A percentile compares a stretch with the other conserved stretches of the same genome.
phyloP scores from a whole-genome alignment of 768 basidiomycete species.

The Coprinopsis sp. region DNA sequence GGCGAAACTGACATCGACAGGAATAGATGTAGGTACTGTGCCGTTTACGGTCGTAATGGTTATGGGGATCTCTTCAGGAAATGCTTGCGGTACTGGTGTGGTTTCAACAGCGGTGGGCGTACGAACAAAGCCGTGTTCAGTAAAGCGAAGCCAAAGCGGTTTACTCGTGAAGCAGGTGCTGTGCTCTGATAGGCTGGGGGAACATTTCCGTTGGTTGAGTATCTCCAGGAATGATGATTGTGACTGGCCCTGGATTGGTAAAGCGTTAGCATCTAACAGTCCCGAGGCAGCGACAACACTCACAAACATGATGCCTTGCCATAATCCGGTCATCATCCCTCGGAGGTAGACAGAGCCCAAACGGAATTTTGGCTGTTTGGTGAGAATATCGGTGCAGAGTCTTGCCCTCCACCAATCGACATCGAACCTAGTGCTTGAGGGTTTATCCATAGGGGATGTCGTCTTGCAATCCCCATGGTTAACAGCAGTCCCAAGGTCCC shows the following conservation, averaged over 20 bases:
- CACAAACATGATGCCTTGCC: conserved; percentile 62
- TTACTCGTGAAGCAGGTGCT: conserved; percentile 3
- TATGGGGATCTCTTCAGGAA: too few relatives aligned
- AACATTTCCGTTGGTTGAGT: conserved; percentile 12
- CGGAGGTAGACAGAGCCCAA: conserved; percentile 40
- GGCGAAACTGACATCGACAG: conserved; percentile 20
- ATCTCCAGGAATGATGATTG: conserved; percentile 1
- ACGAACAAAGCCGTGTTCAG: conserved; percentile 11
- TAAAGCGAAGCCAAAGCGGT: conserved; percentile 18
- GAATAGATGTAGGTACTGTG: neutral
- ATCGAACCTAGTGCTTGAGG: conserved; percentile 42
- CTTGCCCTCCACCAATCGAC: conserved; percentile 53
- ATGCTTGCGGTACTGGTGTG: neutral
- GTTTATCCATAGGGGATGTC: conserved; percentile 5
- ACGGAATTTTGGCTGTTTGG: conserved; percentile 19
- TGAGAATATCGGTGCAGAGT: conserved; percentile 36
- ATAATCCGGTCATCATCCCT: conserved; percentile 51
- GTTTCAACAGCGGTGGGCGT: neutral
- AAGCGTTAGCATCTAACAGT: neutral
- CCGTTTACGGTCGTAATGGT: neutral
- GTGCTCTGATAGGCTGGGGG: conserved; percentile 4
- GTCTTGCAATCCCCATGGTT: conserved; percentile 14
- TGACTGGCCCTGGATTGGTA: neutral
- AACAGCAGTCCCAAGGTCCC: conserved; percentile 7
- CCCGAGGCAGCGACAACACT: conserved; percentile 28